These are phyloP conservation scores for Suillus subaureus DNA, from an alignment of 768 basidiomycete species.

Conservation along the genomic window DNA sequence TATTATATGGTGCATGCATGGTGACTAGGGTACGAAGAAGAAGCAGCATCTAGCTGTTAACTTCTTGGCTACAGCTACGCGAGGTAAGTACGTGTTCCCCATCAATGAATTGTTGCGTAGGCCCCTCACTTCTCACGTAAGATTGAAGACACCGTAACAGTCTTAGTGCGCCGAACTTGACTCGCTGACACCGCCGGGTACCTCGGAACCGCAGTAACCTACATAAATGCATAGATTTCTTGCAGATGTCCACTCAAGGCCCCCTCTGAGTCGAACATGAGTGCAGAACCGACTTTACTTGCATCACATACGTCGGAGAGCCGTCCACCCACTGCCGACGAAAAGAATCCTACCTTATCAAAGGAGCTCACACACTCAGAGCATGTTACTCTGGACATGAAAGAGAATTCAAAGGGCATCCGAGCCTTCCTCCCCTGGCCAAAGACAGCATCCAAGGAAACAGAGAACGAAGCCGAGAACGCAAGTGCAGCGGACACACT, in stretches of 20 bases:
- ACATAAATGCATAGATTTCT: neutral
- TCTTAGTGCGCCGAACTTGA: neutral
- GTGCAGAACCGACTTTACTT: neutral
- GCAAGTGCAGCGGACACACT: slow-evolving; percentile 33
- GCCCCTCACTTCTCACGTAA: neutral
- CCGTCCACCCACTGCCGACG: slow-evolving; percentile 44
- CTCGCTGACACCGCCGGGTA: neutral
- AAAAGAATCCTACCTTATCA: slow-evolving; percentile 40
- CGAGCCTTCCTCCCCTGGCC: slow-evolving; percentile 44
- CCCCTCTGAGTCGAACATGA: too few relatives aligned
- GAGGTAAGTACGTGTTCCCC: neutral
- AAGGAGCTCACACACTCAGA: neutral
- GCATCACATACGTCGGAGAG: slow-evolving; percentile 34
- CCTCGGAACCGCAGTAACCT: neutral
- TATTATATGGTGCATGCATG: too few relatives aligned
- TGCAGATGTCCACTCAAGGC: too few relatives aligned
- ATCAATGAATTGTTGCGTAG: neutral
- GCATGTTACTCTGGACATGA: neutral
- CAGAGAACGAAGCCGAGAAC: neutral
- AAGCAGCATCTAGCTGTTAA: neutral
- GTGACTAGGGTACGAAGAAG: too few relatives aligned
- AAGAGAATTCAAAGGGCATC: slow-evolving; percentile 19
- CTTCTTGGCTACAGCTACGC: neutral
- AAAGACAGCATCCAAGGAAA: slow-evolving; percentile 30
- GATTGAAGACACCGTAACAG: neutral